Base-by-base conservation (phyloP, 106 monocot species). In the Apostasia shenzhenica region DNA sequence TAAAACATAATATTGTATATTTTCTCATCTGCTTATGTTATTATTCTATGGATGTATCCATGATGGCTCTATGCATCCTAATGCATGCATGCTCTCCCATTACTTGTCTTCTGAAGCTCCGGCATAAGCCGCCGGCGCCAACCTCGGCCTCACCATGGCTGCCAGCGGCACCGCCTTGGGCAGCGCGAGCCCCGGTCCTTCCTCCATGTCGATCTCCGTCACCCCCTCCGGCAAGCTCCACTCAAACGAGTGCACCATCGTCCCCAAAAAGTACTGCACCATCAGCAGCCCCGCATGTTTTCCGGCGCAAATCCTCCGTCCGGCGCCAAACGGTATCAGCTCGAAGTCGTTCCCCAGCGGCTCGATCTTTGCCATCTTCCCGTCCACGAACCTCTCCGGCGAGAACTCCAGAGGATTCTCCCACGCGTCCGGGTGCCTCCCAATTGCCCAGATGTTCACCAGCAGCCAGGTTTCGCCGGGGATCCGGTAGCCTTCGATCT, bases 371-470 rank as follows among this genome's bases (percentile, higher is more conserved):
- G 38, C 66, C 42, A 59, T 59, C 13, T 40, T 41, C 49, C 55
- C 77, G 6, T 45, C 3, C 10, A 70, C 10, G 60, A 81, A 85
- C 63, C 85, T 81, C 64, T 69, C 75, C 8, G 85, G 85, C 10
- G 44, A 6, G 67, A 74, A 83, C 52, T 67, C 72, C 45, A 75
- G 4, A 12, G 80, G 80, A 1, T 72, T 26, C n/a, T 77, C 63
- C 86, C 86, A 82, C 45, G 68, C 54, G 2, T 63, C 13, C 2
- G 79, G 77, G 40, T 82, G 74, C 39, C 74, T 45, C 2, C 70
- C 73, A 8, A 86, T 79, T 8, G 82, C 86, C 62, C 77, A 86
- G 2, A 76, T 49, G 67, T 86, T 86, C 12, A 80, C 67, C 0
- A 77, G 38, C 0, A 86, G 61, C 39, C 66, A 54, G 0, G 77